Evolutionary conservation across 371 early-diverging fungal species (phyloP), one percentile per base, ranked within the genome.

Genomic region (Blyttiomyces sp.): DNA sequence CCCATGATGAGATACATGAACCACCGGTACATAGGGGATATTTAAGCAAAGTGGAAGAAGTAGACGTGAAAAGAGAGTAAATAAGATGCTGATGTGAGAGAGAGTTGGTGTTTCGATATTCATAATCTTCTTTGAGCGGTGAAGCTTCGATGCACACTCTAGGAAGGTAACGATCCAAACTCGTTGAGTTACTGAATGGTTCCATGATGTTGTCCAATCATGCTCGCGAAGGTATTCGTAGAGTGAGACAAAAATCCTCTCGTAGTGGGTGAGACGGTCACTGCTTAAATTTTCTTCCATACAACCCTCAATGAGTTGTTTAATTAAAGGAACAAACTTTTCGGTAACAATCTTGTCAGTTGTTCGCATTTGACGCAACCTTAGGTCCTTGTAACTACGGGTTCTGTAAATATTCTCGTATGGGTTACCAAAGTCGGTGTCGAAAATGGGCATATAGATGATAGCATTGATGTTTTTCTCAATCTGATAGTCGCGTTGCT

Each of bases 1-100:
- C 30, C 73, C 73, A 60, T 73, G 73, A 43, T 73, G 73, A 1
- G 73, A 73, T 11, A 62, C 63, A 45, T 73, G 73, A 28, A 70
- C 60, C 26, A 69, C 70, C 9, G 67, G 61, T 0, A 63, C 46
- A 16, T 63, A 49, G 16, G 73, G 59, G 17, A 72, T 43, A 34
- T 59, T 52, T 2, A 62, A 46, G 4, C 66, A 57, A 16, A 73
- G 57, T 23, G 67, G 59, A 16, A 73, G 56, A 16, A 73, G 51
- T n/a, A 69, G 53, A 11, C 73, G 58, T 2, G 68, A 46, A 33
- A 73, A 44, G 7, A 73, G 57, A 7, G 59, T 50, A 53, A 59
- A 73, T 9, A 70, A 42, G 54, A 73, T 66, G 36, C 61, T 68
- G 49, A 73, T 45, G 23, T 73, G 63, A 16, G 57, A 51, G 7